Evolutionary conservation across 2,329 filamentous ascomycete genomes (phyloP), one percentile per base, ranked within the genome.

Genomic region (Nothophaeocryptopus gaeumannii): DNA sequence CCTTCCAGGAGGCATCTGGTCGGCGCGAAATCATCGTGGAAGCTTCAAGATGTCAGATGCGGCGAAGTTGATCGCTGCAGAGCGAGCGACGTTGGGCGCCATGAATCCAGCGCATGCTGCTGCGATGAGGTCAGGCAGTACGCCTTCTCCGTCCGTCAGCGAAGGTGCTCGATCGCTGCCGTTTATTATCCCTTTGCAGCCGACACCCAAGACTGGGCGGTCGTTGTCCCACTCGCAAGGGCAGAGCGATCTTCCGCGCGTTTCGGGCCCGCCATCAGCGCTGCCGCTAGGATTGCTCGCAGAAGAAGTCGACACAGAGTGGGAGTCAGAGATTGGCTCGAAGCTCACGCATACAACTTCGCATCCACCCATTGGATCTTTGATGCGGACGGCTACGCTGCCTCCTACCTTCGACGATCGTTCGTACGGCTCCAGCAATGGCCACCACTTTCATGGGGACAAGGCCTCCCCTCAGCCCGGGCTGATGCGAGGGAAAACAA

Each of bases 201-300:
- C 92, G 1, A 93, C 89, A 0, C 88, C 88, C 1, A 97, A 97
- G 70, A 90, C 89, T 1, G 93, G 95, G 62, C 85, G 93, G 37
- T 99, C 93, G 5, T 89, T 96, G 69, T 97, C 93, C 4, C 97
- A 97, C 70, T 97, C 92, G 0, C 92, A 66, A 45, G 64, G 61
- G 8, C 61, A 67, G 51, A 56, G 60, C 12, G 63, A 65, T 53
- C 37, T 47, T 39, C 47, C 50, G 36, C 44, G 35, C 16, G 14
- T 44, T 29, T 45, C 48, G 44, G 44, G 44, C 13, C 31, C 30
- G 33, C 44, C 39, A 43, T 50, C 54, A 14, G 50, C 60, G 39
- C 50, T 65, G 8, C 63, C 63, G 26, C 45, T 64, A 5, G 63
- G 60, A n/a, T 46, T 66, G 14, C 55, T 66, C 11, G 54, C 62